Conservation (phyloP, 225 moss, liverwort and hornwort genomes). For the Rhytidiadelphus loreus region DNA sequence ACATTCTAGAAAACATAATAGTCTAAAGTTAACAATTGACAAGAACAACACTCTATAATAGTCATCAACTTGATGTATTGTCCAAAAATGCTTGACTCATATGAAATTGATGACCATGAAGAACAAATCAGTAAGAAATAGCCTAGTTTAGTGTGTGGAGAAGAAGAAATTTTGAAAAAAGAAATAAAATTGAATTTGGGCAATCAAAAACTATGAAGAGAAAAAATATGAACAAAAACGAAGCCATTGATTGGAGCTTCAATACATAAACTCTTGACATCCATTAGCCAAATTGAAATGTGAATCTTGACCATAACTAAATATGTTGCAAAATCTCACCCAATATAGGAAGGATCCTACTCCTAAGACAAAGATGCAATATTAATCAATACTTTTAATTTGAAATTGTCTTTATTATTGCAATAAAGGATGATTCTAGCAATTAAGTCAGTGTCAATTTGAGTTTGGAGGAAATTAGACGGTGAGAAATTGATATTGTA, state of each 20-base stretch:
- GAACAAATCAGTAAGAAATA: not conserved
- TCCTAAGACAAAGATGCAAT: not conserved
- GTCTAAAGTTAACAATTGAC: not conserved
- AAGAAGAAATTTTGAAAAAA: not conserved
- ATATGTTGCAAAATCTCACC: not conserved
- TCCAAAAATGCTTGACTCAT: not conserved
- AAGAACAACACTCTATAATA: not conserved
- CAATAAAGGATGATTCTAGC: no score
- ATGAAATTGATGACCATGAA: not conserved
- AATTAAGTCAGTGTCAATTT: no score
- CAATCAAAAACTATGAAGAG: not conserved
- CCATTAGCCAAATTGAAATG: not conserved
- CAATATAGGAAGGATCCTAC: accelerated
- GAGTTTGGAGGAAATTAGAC: accelerated
- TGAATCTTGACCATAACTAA: not conserved
- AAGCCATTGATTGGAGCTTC: accelerated
- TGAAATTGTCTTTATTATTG: no score
- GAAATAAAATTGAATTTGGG: accelerated
- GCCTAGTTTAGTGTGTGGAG: accelerated
- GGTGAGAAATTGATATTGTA: no score
- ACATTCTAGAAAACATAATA: not conserved
- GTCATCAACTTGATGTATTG: not conserved
- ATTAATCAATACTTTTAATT: not conserved
- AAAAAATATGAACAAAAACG: not conserved
- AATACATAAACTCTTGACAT: not conserved